Evolutionary conservation across 2,329 filamentous ascomycete genomes (phyloP).

Genomic region (Monosporascus sp.): DNA sequence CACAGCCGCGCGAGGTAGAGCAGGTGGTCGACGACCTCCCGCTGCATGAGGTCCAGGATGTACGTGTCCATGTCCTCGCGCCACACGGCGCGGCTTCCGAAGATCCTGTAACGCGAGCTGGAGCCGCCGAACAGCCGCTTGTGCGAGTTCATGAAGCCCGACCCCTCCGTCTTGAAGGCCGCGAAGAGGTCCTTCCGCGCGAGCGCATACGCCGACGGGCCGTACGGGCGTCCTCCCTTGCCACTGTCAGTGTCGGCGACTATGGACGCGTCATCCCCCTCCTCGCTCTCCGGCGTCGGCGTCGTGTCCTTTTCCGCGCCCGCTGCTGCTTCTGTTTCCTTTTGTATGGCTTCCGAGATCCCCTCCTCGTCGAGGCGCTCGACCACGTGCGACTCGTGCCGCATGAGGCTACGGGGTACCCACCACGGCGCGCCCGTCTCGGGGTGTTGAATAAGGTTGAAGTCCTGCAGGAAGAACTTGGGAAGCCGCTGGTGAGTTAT

Average conservation of each 20-base stretch:
- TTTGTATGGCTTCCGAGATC: constrained; percentile 15
- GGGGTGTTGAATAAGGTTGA: constrained; percentile 53
- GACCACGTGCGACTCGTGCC: constrained; percentile 11
- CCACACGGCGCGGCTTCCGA: constrained; percentile 32
- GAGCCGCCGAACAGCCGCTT: constrained; percentile 8
- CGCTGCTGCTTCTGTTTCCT: neutral
- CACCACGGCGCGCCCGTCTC: constrained; percentile 49
- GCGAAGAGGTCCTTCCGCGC: constrained; percentile 28
- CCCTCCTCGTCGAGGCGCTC: neutral
- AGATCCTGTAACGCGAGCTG: constrained; percentile 7
- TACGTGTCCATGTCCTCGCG: constrained; percentile 52
- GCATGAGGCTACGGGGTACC: constrained; percentile 42
- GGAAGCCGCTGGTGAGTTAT: constrained; percentile 49
- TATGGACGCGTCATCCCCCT: neutral
- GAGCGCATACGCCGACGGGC: constrained; percentile 26
- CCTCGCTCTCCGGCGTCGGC: too few species aligned
- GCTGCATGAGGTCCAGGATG: constrained; percentile 46
- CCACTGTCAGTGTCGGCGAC: neutral
- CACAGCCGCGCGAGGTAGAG: constrained; percentile 31
- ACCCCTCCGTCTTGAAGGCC: constrained; percentile 9
- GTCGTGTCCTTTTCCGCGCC: neutral
- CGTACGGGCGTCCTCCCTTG: constrained; percentile 8
- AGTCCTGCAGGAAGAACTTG: constrained; percentile 57
- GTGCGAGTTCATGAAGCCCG: constrained; percentile 5
- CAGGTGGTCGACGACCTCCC: constrained; percentile 42